Percentiles rank a stretch among this genome's conserved stretches.
These are phyloP conservation scores for Lolium multiflorum DNA, from an alignment of 176 grass and related monocot species.

Conservation along the genomic window DNA sequence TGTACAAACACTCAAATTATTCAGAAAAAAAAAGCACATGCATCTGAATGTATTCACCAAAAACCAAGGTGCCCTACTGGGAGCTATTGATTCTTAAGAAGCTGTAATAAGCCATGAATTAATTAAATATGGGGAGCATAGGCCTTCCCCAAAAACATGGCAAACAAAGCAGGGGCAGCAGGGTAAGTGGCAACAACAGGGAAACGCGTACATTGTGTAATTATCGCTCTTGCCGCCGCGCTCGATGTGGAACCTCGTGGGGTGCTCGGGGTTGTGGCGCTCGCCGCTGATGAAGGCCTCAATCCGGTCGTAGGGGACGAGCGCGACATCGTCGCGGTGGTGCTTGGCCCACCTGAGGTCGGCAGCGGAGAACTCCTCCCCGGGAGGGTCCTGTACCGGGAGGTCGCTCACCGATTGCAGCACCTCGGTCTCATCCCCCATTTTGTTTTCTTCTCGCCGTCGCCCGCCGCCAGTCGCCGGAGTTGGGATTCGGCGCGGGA, in stretches of 20 bases:
- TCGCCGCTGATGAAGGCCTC: constrained; percentile 85
- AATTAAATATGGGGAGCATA: too few species aligned
- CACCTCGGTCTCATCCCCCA: constrained; percentile 31
- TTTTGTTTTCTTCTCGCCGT: neutral
- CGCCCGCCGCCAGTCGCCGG: constrained; percentile 11
- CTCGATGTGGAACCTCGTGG: constrained; percentile 88
- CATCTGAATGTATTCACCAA: too few species aligned
- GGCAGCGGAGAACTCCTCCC: constrained; percentile 79
- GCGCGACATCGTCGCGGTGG: constrained; percentile 74
- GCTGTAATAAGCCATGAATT: too few species aligned
- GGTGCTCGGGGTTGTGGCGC: constrained; percentile 68
- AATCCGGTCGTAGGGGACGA: constrained; percentile 69
- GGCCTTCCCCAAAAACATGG: too few species aligned
- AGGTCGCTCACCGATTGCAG: constrained; percentile 67
- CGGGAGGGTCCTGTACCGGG: constrained; percentile 70
- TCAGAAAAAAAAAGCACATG: too few species aligned
- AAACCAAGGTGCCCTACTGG: too few species aligned
- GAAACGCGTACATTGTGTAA: constrained; percentile 63
- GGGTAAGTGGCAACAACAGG: neutral
- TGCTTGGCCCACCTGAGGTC: constrained; percentile 80
- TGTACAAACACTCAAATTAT: too few species aligned
- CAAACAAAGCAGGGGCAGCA: neutral
- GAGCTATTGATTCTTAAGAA: too few species aligned
- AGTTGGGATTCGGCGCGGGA: neutral
- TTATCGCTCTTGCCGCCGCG: constrained; percentile 74